Conservation (phyloP, 768 basidiomycete species). For the Serendipita indica region DNA sequence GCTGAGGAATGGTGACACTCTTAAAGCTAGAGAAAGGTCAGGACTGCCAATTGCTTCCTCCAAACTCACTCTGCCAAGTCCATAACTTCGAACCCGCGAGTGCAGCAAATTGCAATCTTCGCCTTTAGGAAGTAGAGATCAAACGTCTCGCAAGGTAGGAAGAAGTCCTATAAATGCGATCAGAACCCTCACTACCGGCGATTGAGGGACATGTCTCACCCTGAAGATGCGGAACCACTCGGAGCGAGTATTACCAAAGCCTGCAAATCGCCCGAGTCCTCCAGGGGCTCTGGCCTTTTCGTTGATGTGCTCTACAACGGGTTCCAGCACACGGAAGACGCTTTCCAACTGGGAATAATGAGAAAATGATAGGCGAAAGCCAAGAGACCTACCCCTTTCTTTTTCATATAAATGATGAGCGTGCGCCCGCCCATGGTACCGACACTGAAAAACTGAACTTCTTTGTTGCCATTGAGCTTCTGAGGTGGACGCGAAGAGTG, state of each 20-base stretch:
- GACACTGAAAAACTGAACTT: constrained; percentile 92
- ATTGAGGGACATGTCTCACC: constrained; percentile 21
- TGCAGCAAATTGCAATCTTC: constrained; percentile 83
- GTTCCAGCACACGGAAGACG: constrained; percentile 94
- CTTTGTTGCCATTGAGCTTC: constrained; percentile 76
- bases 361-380: neutral
- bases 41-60: neutral
- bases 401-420: constrained; percentile 89
- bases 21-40: constrained; percentile 42
- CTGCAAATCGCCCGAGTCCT: constrained; percentile 56
- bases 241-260: constrained; percentile 63
- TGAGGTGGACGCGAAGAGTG: constrained; percentile 71
- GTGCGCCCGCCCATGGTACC: constrained; percentile 78
- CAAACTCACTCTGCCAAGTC: constrained; percentile 70
- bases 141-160: constrained; percentile 80
- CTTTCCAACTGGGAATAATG: constrained; percentile 46
- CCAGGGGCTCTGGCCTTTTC: constrained; percentile 57
- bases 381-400: constrained; percentile 51
- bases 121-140: constrained; percentile 87
- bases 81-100: constrained; percentile 96
- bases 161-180: constrained; percentile 49
- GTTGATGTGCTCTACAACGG: constrained; percentile 79
- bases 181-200: neutral
- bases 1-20: constrained; percentile 76
- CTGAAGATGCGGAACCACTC: constrained; percentile 95